These are phyloP conservation scores for Cladophialophora yegresii DNA, from an alignment of 2,329 filamentous ascomycete species.

Conservation along the genomic window DNA sequence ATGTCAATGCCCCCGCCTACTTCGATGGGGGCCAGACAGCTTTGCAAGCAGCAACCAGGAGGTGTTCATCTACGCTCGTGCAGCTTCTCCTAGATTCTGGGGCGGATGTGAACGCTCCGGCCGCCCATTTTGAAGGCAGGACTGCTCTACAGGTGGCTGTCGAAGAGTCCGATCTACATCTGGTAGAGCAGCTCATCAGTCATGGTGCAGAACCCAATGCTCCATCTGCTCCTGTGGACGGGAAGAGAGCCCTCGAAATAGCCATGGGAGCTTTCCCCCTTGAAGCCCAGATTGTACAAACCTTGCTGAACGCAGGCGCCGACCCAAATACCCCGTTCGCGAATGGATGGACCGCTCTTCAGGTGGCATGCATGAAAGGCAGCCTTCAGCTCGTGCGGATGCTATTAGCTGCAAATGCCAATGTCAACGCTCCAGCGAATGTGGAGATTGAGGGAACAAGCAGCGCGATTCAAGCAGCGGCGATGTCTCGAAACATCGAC, in stretches of 20 bases:
- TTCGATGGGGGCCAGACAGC: background rate
- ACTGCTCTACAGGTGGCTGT: conserved; percentile 3
- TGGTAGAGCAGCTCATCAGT: background rate
- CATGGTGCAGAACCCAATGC: conserved; percentile 7
- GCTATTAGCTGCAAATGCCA: background rate
- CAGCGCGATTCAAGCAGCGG: background rate
- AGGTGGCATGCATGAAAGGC: background rate
- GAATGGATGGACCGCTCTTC: background rate
- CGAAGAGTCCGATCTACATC: background rate
- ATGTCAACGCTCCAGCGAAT: background rate
- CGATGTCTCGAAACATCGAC: background rate
- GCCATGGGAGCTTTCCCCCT: background rate
- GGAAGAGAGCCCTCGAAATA: background rate
- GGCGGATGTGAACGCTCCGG: background rate
- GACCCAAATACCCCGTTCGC: background rate
- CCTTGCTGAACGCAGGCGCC: background rate
- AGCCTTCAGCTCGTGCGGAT: background rate
- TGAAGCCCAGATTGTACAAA: background rate
- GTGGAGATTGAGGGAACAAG: background rate
- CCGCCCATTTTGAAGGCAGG: background rate
- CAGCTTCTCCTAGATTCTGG: background rate
- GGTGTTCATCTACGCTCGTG: background rate
- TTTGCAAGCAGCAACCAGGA: background rate
- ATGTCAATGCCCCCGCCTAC: background rate
- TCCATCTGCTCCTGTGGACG: background rate